phyloP scores from a whole-genome alignment of 2,329 filamentous ascomycete genomes.

The Aureobasidium sp. region DNA sequence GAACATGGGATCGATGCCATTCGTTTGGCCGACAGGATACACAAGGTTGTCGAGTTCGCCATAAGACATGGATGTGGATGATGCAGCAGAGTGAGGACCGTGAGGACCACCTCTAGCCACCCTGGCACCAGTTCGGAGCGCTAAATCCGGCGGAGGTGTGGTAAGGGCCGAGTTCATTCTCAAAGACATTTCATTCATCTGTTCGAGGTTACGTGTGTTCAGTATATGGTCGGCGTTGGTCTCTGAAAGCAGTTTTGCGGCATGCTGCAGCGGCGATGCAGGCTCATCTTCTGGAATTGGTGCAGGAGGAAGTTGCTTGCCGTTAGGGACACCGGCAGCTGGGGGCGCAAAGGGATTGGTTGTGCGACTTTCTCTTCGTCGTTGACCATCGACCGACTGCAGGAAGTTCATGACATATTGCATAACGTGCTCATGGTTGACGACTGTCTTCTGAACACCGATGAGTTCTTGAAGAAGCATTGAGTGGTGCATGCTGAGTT shows the following conservation, averaged over 20 bases:
- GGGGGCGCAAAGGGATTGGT: slow-evolving; percentile 29
- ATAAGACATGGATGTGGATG: slow-evolving; percentile 45
- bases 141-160: slow-evolving; percentile 48
- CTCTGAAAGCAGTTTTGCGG: slow-evolving; percentile 56
- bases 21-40: slow-evolving; percentile 82
- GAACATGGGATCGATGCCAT: slow-evolving; percentile 91
- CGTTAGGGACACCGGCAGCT: slow-evolving; percentile 16
- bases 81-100: slow-evolving; percentile 36
- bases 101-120: slow-evolving; percentile 35
- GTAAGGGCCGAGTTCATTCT: slow-evolving; percentile 47
- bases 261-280: slow-evolving; percentile 59
- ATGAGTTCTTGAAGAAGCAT: slow-evolving; percentile 57
- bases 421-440: slow-evolving; percentile 64
- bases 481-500: slow-evolving; percentile 60
- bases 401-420: slow-evolving; percentile 63
- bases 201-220: slow-evolving; percentile 55
- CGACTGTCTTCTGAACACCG: slow-evolving; percentile 59
- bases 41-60: slow-evolving; percentile 63
- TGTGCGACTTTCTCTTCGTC: slow-evolving; percentile 52
- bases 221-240: slow-evolving; percentile 58
- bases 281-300: slow-evolving; percentile 47
- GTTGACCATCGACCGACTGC: slow-evolving; percentile 55
- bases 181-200: slow-evolving; percentile 52
- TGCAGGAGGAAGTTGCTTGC: slow-evolving; percentile 29
- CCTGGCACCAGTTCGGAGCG: slow-evolving; percentile 34